Evolutionary conservation across 2,329 filamentous ascomycete genomes (phyloP), one percentile per base, ranked within the genome.

Genomic region (Neobulgaria alba): DNA sequence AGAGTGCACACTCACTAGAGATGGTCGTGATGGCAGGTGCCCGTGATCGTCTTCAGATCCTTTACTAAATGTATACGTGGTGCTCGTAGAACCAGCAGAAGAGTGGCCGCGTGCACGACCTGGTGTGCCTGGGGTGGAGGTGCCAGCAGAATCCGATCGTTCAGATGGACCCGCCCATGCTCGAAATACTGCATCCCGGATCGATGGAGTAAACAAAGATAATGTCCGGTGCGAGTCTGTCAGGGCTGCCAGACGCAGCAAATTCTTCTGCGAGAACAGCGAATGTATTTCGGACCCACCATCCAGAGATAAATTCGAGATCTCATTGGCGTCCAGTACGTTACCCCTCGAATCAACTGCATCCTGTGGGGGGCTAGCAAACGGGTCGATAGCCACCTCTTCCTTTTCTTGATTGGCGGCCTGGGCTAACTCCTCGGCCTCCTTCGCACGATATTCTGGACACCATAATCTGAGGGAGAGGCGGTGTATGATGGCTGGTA

Each of bases 401-500:
- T 67, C 69, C 42, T 66, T 68, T 15, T 70, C 64, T 14, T 67
- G 59, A 29, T 77, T 67, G 43, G 73, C 75, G 1, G 63, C 58
- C 42, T 67, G 60, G 9, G 66, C 59, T 48, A 67, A 52, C 35
- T 77, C 69, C 46, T 77, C 72, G 26, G 71, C 70, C 51, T 85
- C 82, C 36, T 77, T 75, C 16, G 77, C 73, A 37, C 79, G 72
- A 59, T 92, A 86, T 52, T 96, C 90, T 0, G 89, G 86, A 39
- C 87, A 92, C 81, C 88, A 95, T 36, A 95, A 65, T 50, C 85
- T 79, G 42, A 96, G 68, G 0, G 90, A 96, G 15, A 98, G 67
- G 38, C 88, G 78, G 63, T 98, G 92, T 47, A 98, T 95, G 45
- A 96, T 96, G 36, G 90, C 89, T 1, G 92, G 92, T 17, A 98